Evolutionary conservation across 139 green algal genomes (phyloP).

Genomic region (Tetraselmis striata): DNA sequence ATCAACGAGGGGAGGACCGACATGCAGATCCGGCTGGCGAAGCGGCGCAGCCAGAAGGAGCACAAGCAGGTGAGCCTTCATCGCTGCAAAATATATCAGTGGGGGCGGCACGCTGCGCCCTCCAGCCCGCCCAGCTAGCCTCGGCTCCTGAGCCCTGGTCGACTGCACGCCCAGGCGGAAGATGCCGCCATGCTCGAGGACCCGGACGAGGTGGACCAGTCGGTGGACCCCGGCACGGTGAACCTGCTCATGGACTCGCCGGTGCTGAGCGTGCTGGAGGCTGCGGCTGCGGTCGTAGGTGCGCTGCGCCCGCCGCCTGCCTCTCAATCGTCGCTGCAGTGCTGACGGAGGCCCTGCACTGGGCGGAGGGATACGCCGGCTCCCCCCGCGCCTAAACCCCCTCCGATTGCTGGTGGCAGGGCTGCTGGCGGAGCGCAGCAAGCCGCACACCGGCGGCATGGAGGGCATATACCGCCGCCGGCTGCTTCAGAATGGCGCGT

Average conservation of each 20-base stretch:
- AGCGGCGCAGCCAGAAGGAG: neutral
- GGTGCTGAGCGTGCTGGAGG: neutral
- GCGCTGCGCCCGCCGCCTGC: neutral
- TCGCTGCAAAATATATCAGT: too few relatives aligned
- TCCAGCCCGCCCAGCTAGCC: too few relatives aligned
- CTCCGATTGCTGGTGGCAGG: neutral
- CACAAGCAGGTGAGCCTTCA: too few relatives aligned
- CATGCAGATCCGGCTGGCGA: neutral
- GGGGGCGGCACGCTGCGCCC: too few relatives aligned
- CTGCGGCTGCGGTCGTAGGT: neutral
- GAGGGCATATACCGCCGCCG: neutral
- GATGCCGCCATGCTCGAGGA: neutral
- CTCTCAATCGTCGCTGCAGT: too few relatives aligned
- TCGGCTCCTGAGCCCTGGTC: too few relatives aligned
- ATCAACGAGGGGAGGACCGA: too few relatives aligned
- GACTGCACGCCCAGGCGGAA: too few relatives aligned
- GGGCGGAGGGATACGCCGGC: too few relatives aligned
- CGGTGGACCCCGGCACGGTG: neutral
- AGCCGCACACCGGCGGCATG: neutral
- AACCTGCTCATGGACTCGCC: neutral
- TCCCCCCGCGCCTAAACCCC: too few relatives aligned
- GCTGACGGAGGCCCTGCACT: too few relatives aligned
- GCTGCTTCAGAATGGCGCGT: neutral
- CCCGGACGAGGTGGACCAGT: neutral
- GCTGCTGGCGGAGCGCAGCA: neutral